Conservation (phyloP, 208 protist genomes). For the Blechomonas ayalai region DNA sequence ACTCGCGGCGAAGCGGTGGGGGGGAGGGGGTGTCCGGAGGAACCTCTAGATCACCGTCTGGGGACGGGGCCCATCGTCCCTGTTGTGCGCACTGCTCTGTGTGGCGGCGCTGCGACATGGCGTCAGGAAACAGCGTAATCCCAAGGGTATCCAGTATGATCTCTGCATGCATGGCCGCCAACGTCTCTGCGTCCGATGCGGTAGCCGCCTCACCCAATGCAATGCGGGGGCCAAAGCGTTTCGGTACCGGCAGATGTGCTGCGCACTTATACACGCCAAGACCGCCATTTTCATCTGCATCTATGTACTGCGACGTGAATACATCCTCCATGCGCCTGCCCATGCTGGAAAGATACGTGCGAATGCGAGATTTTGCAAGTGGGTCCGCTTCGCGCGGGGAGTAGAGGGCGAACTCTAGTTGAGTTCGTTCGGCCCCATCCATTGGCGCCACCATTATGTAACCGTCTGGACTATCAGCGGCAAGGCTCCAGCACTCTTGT, state of each 20-base stretch:
- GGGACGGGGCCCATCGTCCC: conserved; percentile 59
- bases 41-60: background rate
- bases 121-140: conserved; percentile 64
- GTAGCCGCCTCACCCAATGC: conserved; percentile 66
- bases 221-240: conserved; percentile 60
- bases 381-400: conserved; percentile 50
- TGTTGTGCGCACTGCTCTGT: conserved; percentile 36
- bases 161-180: conserved; percentile 87
- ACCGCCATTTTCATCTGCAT: conserved; percentile 31
- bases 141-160: conserved; percentile 83
- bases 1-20: conserved; percentile 65
- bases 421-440: conserved; percentile 16
- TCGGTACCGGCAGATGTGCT: conserved; percentile 56
- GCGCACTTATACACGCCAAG: conserved; percentile 31
- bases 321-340: conserved; percentile 66
- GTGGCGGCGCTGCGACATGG: conserved; percentile 45
- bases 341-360: conserved; percentile 53
- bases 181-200: conserved; percentile 47
- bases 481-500: conserved; percentile 42
- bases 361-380: conserved; percentile 39
- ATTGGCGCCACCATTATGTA: conserved; percentile 57
- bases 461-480: conserved; percentile 57
- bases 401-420: conserved; percentile 24
- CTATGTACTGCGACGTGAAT: conserved; percentile 37
- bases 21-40: conserved; percentile 47